Evolutionary conservation across 495 filamentous ascomycete species (phyloP), one percentile per base, ranked within the genome.

Genomic region (Bacidia rubella): DNA sequence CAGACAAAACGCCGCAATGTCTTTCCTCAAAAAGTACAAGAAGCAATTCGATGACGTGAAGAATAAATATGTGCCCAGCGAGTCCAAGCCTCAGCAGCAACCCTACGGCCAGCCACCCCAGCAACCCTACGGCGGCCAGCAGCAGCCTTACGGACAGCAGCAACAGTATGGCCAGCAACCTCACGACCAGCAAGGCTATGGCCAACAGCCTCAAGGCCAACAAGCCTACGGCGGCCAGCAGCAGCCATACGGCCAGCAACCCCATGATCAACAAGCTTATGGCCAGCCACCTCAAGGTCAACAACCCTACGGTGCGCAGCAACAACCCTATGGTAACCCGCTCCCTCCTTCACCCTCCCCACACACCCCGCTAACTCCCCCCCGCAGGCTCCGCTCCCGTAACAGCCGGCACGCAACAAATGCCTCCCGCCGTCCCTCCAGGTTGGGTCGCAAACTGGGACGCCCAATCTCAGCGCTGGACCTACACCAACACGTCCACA

Each of bases 21-120:
- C 52, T 2, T 54, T 54, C 46, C 52, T 54, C 45, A 54, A 54
- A 11, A 54, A 50, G 3, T 54, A 50, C 29, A 54, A 50, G 17
- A 51, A 39, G 20, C 45, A 54, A 40, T 50, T 54, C 52, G 46
- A 50, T n/a, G 25, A 50, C 11, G 52, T 32, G n/a, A 54, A 50
- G 42, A 42, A 49, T 19, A 35, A 39, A 22, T 50, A 38, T 15
- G 23, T 32, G 15, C 26, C 26, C 12, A 27, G 47, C 11, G 45
- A 54, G 45, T 15, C 19, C 11, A 53, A 53, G 39, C 15, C 35
- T 25, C 9, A 49, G 29, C 35, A 12, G 10, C 11, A 11, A 9
- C 11, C 19, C 40, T 40, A n/a, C 26, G 4, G 3, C 23, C 27
- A 44, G 25, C 48, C 25, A 40, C 19, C 11, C 4, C 29, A 9